These are phyloP conservation scores for Neurospora tetraspora DNA, from an alignment of 495 filamentous ascomycete genomes.

Conservation along the genomic window DNA sequence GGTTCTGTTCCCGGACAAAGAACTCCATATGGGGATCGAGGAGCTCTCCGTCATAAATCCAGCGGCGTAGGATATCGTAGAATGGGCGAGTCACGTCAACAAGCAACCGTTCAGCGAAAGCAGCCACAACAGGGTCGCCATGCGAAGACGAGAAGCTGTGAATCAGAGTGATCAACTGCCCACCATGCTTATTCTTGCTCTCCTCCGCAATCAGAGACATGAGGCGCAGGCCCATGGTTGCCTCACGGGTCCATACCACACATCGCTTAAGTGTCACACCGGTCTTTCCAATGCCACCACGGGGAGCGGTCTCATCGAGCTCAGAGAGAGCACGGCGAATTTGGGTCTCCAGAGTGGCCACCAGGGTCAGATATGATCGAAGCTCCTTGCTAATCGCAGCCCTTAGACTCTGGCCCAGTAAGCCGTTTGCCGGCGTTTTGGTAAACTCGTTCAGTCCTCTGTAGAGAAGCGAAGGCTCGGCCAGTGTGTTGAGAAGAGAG, in stretches of 20 bases:
- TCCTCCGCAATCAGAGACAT: constrained; percentile 93
- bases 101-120: constrained; percentile 88
- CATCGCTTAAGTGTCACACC: constrained; percentile 95
- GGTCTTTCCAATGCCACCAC: constrained; percentile 64
- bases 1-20: constrained; percentile 72
- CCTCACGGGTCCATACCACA: constrained; percentile 93
- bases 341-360: constrained; percentile 90
- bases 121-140: constrained; percentile 87
- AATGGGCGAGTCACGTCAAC: constrained; percentile 90
- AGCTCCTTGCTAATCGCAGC: constrained; percentile 79
- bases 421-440: constrained; percentile 49
- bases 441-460: constrained; percentile 69
- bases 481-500: constrained; percentile 78
- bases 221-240: constrained; percentile 89
- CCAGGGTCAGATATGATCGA: constrained; percentile 81
- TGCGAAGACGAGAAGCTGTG: constrained; percentile 89
- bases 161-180: constrained; percentile 87
- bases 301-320: constrained; percentile 52
- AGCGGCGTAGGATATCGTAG: constrained; percentile 90
- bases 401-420: constrained; percentile 90
- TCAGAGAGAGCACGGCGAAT: constrained; percentile 70
- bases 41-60: constrained; percentile 98
- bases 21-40: constrained; percentile 94
- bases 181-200: constrained; percentile 74
- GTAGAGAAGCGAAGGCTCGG: constrained; percentile 89